These are phyloP conservation scores for Zygosaccharomyces kombuchaensis DNA, from an alignment of 805 yeast species.

Conservation along the genomic window DNA sequence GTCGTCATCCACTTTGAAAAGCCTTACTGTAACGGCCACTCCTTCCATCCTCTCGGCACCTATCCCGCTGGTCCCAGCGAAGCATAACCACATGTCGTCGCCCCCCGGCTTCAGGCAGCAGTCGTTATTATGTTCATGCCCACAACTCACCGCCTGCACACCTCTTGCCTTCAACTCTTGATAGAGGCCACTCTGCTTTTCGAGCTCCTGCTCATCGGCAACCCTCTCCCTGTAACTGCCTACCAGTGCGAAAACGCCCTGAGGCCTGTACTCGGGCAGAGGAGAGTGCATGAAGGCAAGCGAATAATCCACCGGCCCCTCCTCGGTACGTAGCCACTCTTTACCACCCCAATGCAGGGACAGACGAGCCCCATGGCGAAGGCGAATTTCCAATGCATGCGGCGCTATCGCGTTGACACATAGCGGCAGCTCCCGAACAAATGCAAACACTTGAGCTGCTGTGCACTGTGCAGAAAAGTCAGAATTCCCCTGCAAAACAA, in stretches of 20 bases:
- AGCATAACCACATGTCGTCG: constrained; percentile 54
- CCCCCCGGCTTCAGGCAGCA: constrained; percentile 46
- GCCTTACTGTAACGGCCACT: constrained; percentile 46
- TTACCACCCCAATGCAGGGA: constrained; percentile 6
- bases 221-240: constrained; percentile 38
- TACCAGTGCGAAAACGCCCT: constrained; percentile 36
- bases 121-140: constrained; percentile 68
- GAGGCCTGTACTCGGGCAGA: constrained; percentile 51
- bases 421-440: constrained; percentile 47
- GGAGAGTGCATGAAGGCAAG: constrained; percentile 70
- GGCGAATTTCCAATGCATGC: constrained; percentile 4
- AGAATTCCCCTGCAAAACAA: constrained; percentile 56
- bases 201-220: constrained; percentile 33
- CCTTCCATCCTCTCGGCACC: constrained; percentile 57
- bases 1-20: constrained; percentile 46
- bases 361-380: constrained; percentile 4
- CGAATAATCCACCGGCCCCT: constrained; percentile 26
- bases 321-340: background rate
- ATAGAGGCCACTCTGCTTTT: constrained; percentile 17
- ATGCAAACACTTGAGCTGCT: constrained; percentile 42
- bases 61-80: constrained; percentile 63
- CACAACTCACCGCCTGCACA: constrained; percentile 55
- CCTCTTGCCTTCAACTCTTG: constrained; percentile 41
- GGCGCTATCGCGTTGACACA: constrained; percentile 40
- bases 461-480: constrained; percentile 52